phyloP scores from a whole-genome alignment of 176 grass and related monocot species.

The Eremochloa ophiuroides region DNA sequence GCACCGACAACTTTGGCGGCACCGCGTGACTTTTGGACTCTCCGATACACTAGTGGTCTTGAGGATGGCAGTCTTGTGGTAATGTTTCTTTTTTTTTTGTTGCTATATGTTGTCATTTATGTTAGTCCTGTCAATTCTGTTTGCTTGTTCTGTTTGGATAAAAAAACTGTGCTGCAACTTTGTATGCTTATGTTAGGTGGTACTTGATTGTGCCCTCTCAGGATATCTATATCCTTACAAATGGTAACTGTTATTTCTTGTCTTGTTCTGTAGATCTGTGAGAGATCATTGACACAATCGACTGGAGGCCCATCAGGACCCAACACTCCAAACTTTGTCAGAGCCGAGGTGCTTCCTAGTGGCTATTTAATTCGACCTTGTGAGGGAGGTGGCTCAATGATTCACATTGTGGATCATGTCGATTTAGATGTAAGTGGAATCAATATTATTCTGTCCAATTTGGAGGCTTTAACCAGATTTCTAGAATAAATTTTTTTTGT shows the following conservation, averaged over 20 bases:
- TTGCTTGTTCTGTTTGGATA: neutral
- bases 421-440: constrained; percentile 84
- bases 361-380: constrained; percentile 94
- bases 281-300: constrained; percentile 86
- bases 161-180: neutral
- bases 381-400: constrained; percentile 99
- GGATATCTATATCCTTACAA: neutral
- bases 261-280: constrained; percentile 77
- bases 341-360: constrained; percentile 93
- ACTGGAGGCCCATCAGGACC: constrained; percentile 86
- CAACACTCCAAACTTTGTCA: constrained; percentile 77
- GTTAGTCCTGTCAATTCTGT: neutral
- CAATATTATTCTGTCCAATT: neutral
- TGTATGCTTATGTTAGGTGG: neutral
- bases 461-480: constrained; percentile 4
- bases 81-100: constrained; percentile 18
- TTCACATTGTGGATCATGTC: constrained; percentile 99
- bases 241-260: constrained; percentile 24
- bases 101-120: constrained; percentile 19
- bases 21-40: constrained; percentile 90
- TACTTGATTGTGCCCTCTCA: neutral
- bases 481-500: constrained; percentile 15
- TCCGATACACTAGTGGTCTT: constrained; percentile 91
- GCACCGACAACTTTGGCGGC: constrained; percentile 88
- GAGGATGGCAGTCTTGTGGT: constrained; percentile 99